These are phyloP conservation scores for Eragrostis tef DNA, from an alignment of 202 grass and related monocot genomes.

Conservation along the genomic window DNA sequence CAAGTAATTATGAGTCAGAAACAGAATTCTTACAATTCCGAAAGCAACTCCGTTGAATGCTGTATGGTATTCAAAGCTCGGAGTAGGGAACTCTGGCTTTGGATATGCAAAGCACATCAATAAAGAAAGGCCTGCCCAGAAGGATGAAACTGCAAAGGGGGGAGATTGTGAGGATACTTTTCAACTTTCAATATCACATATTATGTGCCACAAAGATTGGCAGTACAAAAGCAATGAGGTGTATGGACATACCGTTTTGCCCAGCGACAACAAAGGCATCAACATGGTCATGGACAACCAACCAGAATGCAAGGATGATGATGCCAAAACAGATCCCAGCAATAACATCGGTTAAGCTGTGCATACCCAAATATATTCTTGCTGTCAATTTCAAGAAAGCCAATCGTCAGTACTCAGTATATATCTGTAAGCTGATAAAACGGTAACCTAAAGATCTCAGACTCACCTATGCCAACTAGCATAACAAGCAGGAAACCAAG, in stretches of 20 bases:
- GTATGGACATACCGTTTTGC: constrained; percentile 68
- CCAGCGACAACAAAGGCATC: constrained; percentile 82
- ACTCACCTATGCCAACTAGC: constrained; percentile 72
- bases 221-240: background rate
- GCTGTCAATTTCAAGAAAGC: constrained; percentile 56
- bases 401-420: constrained; percentile 32
- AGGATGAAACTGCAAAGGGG: constrained; percentile 70
- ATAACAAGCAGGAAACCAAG: constrained; percentile 63
- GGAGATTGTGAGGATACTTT: constrained; percentile 11
- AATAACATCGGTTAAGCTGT: constrained; percentile 80
- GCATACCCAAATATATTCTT: constrained; percentile 96
- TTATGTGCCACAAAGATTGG: background rate
- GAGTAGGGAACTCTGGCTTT: constrained; percentile 82
- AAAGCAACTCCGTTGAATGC: constrained; percentile 93
- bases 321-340: constrained; percentile 74
- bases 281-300: constrained; percentile 63
- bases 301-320: constrained; percentile 84
- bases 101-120: constrained; percentile 90
- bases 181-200: constrained; percentile 17
- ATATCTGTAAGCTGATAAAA: background rate
- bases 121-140: constrained; percentile 80
- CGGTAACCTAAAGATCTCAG: background rate
- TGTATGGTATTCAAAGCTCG: constrained; percentile 91
- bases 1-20: constrained; percentile 13
- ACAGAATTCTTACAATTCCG: constrained; percentile 87